Percentiles rank a stretch among this genome's conserved stretches.
These are phyloP conservation scores for Arbutus unedo DNA, from an alignment of 148 eudicot genomes.

Conservation along the genomic window DNA sequence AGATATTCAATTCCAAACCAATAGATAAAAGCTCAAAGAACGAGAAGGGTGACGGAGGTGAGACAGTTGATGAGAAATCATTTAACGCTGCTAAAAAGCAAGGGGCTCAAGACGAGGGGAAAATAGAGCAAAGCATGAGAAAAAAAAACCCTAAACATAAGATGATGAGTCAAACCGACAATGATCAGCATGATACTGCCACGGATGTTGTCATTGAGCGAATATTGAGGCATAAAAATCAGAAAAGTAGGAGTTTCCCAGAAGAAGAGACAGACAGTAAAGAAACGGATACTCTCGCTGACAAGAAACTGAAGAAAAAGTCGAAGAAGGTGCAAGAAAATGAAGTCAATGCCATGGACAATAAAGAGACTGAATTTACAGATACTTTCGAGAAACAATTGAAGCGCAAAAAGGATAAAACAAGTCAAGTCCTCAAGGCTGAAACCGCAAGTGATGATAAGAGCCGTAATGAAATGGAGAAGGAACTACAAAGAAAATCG, in stretches of 20 bases:
- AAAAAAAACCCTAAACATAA: constrained; percentile 1
- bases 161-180: background rate
- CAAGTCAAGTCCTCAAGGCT: constrained; percentile 24
- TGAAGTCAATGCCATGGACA: constrained; percentile 32
- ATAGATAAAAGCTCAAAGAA: constrained; percentile 42
- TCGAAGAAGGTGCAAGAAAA: constrained; percentile 23
- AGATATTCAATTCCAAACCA: constrained; percentile 65
- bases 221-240: constrained; percentile 11
- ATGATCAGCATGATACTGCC: background rate
- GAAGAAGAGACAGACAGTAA: constrained; percentile 10
- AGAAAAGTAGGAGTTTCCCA: constrained; percentile 4
- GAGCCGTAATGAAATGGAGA: constrained; percentile 19
- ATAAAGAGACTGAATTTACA: constrained; percentile 32
- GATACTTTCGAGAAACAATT: constrained; percentile 18
- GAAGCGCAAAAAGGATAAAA: constrained; percentile 43
- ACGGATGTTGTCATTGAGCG: constrained; percentile 17
- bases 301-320: constrained; percentile 25
- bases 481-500: constrained; percentile 38
- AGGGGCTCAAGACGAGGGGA: background rate
- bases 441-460: constrained; percentile 22
- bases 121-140: constrained; percentile 2
- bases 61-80: constrained; percentile 25
- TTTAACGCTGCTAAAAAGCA: constrained; percentile 14
- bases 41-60: constrained; percentile 33
- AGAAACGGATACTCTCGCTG: background rate